Evolutionary conservation across 768 basidiomycete genomes (phyloP).

Genomic region (Glaciozyma martinii): DNA sequence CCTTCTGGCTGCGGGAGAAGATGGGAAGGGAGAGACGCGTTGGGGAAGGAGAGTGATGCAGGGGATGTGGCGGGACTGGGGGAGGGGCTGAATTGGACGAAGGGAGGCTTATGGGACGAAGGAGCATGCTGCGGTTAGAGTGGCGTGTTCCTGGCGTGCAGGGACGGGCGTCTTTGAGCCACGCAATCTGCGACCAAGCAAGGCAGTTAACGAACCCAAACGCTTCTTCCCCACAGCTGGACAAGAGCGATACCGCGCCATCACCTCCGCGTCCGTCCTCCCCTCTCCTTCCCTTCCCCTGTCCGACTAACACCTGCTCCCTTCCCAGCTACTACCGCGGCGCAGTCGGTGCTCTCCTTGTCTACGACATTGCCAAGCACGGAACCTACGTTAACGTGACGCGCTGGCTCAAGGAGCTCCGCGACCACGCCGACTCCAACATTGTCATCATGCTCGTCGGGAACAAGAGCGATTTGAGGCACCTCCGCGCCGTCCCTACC

Average conservation of each 20-base stretch:
- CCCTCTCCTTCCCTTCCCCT: neutral
- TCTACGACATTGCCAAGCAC: slow-evolving; percentile 86
- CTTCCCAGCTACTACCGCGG: slow-evolving; percentile 86
- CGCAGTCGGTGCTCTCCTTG: slow-evolving; percentile 81
- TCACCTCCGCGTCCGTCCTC: slow-evolving; percentile 67
- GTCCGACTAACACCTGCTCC: neutral
- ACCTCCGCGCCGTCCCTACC: slow-evolving; percentile 87
- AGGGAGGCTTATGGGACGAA: too few relatives aligned
- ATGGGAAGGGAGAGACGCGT: too few relatives aligned
- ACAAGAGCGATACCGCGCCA: slow-evolving; percentile 94
- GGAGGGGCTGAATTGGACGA: too few relatives aligned
- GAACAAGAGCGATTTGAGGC: slow-evolving; percentile 99
- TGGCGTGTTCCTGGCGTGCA: too few relatives aligned
- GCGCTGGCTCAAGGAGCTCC: slow-evolving; percentile 92
- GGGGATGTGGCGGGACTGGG: too few relatives aligned
- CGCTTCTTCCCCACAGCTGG: slow-evolving; percentile 54
- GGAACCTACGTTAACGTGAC: slow-evolving; percentile 87
- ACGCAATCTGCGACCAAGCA: too few relatives aligned
- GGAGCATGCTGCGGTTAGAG: too few relatives aligned
- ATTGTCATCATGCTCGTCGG: slow-evolving; percentile 68
- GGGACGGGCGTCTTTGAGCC: too few relatives aligned
- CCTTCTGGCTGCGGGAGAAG: too few relatives aligned
- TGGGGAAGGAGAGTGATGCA: too few relatives aligned
- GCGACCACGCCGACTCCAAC: slow-evolving; percentile 66
- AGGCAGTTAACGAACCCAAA: neutral